Evolutionary conservation across 371 early-diverging fungal species (phyloP), one percentile per base, ranked within the genome.

Genomic region (Mortierella sp.): DNA sequence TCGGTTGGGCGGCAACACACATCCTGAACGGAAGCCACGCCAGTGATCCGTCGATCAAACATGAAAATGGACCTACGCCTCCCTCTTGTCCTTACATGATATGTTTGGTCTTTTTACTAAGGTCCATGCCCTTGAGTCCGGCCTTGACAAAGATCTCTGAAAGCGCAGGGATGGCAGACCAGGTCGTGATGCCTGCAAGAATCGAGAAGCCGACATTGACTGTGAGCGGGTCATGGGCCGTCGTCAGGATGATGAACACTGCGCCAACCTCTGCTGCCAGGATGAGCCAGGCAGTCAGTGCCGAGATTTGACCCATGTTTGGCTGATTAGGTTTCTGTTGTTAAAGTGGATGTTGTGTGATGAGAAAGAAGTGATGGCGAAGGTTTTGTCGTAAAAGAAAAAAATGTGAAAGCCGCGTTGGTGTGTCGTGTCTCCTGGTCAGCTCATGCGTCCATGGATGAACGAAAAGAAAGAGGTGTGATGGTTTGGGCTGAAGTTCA

Each of bases 121-220:
- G 76, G 85, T 99, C 99, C 54, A 91, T 89, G 40, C 99, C 99
- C 26, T 89, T 91, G 13, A 96, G 89, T 4, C 95, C 94, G 10
- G 93, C 93, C 50, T 91, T 88, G 40, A 97, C 87, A 86, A 98
- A 95, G 4, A 90, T 88, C 24, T 88, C 82, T 43, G 77, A 84
- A 8, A 94, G 85, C 50, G 86, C 89, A 0, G 95, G 95, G 44
- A 95, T 78, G 1, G 91, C 78, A 46, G 88, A 88, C 90, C 89
- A 92, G 3, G 94, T 91, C 31, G 88, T 89, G 37, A 92, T 78
- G 4, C 91, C 92, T 0, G 96, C 96, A 8, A 95, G 76, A n/a
- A 90, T 72, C 10, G 96, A 91, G 34, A 96, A 90, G 46, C 92
- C 89, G 14, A 90, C 51, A 53, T 94, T 95, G 69, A 95, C 91